A percentile compares a stretch with the other conserved stretches of the same genome.
These are phyloP conservation scores for Spizellomyces punctatus DNA, from an alignment of 192 early-diverging fungal genomes.

Conservation along the genomic window DNA sequence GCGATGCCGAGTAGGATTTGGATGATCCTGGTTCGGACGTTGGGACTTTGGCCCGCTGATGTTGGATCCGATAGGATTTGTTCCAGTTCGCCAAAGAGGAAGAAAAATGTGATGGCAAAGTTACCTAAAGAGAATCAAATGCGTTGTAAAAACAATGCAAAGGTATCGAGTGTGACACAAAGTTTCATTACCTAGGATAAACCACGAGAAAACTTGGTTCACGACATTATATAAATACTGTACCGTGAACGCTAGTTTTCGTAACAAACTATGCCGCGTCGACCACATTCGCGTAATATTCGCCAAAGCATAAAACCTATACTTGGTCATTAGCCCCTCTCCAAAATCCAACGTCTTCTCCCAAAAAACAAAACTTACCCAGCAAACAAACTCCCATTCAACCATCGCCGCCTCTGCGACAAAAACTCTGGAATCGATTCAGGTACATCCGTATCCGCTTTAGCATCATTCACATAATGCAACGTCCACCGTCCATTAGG, in stretches of 20 bases:
- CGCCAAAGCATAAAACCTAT: constrained; percentile 61
- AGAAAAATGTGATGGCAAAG: constrained; percentile 42
- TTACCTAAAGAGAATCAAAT: too few species aligned
- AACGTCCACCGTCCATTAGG: constrained; percentile 66
- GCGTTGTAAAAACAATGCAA: too few species aligned
- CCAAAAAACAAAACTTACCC: constrained; percentile 35
- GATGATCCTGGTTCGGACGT: constrained; percentile 21
- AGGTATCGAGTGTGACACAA: background rate
- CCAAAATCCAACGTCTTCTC: constrained; percentile 18
- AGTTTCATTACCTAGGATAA: constrained; percentile 29
- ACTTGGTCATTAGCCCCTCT: background rate
- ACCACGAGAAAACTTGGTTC: constrained; percentile 65
- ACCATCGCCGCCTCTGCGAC: constrained; percentile 58
- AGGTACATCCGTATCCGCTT: constrained; percentile 86
- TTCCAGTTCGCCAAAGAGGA: constrained; percentile 52
- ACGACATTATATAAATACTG: constrained; percentile 60
- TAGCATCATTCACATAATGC: constrained; percentile 70
- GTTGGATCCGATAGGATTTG: constrained; percentile 28
- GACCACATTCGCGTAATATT: constrained; percentile 67
- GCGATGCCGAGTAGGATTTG: constrained; percentile 26
- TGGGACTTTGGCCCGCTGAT: constrained; percentile 3
- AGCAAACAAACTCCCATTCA: constrained; percentile 64
- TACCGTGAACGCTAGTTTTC: constrained; percentile 71
- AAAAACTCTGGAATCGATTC: constrained; percentile 60
- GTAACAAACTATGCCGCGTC: constrained; percentile 63